phyloP scores from a whole-genome alignment of 768 basidiomycete species.

The Steccherinum ochraceum region DNA sequence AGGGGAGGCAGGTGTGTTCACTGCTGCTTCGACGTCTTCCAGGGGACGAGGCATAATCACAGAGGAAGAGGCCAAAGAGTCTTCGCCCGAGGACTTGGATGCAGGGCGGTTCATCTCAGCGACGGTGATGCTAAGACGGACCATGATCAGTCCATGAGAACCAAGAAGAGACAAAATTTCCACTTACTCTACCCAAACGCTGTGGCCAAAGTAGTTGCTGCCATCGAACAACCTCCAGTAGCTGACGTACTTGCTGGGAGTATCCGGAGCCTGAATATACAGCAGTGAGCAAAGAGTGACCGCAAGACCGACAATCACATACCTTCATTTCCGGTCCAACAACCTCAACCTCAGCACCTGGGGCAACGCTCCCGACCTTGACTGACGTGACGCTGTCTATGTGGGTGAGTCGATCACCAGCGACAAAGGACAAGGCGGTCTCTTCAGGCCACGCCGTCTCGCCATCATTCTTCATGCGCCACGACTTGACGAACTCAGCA shows the following conservation, averaged over 20 bases:
- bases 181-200: constrained; percentile 75
- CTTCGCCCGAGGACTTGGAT: constrained; percentile 28
- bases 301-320: constrained; percentile 18
- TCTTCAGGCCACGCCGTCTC: constrained; percentile 55
- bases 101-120: constrained; percentile 31
- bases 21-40: constrained; percentile 10
- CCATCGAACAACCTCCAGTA: constrained; percentile 71
- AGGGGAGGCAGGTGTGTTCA: constrained; percentile 13
- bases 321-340: constrained; percentile 75
- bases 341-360: constrained; percentile 56
- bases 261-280: constrained; percentile 58
- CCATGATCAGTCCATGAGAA: neutral
- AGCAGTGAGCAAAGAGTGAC: neutral
- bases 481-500: constrained; percentile 81
- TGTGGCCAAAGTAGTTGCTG: constrained; percentile 58
- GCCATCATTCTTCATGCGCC: constrained; percentile 70
- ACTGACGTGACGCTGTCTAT: constrained; percentile 27
- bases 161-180: neutral
- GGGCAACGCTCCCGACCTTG: constrained; percentile 48
- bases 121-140: constrained; percentile 53
- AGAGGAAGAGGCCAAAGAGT: constrained; percentile 65
- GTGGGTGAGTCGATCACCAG: constrained; percentile 54
- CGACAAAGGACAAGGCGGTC: constrained; percentile 66
- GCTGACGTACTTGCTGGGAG: constrained; percentile 63
- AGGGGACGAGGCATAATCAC: constrained; percentile 54